These are phyloP conservation scores for Talaromyces sp. DNA, from an alignment of 2,329 filamentous ascomycete genomes.

Conservation along the genomic window DNA sequence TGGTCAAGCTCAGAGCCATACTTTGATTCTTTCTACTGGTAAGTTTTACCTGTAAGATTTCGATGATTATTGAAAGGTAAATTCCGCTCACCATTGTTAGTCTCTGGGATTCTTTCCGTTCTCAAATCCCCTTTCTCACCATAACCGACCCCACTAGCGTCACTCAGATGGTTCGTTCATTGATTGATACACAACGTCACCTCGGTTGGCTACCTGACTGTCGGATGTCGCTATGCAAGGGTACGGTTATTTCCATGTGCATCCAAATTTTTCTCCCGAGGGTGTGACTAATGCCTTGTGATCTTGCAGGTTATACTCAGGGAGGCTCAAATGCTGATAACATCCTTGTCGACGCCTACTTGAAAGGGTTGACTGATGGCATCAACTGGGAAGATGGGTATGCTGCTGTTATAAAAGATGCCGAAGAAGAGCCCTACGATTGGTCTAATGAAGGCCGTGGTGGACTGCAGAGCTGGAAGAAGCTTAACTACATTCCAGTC, in stretches of 20 bases:
- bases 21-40: slow-evolving; percentile 75
- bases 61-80: not conserved
- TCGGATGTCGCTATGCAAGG: slow-evolving; percentile 70
- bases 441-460: slow-evolving; percentile 72
- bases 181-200: slow-evolving; percentile 72
- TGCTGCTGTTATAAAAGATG: slow-evolving; percentile 69
- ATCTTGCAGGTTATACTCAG: slow-evolving; percentile 64
- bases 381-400: slow-evolving; percentile 71
- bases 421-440: slow-evolving; percentile 68
- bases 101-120: slow-evolving; percentile 71
- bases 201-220: slow-evolving; percentile 74
- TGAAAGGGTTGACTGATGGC: slow-evolving; percentile 65
- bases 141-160: slow-evolving; percentile 66
- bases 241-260: slow-evolving; percentile 11
- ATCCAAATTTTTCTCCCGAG: not conserved
- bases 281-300: not conserved
- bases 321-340: slow-evolving; percentile 73
- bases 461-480: slow-evolving; percentile 71
- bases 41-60: slow-evolving; percentile 14
- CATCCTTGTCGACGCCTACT: slow-evolving; percentile 66
- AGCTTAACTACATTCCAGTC: slow-evolving; percentile 69
- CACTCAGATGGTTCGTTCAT: slow-evolving; percentile 66
- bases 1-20: slow-evolving; percentile 69
- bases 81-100: slow-evolving; percentile 24
- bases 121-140: slow-evolving; percentile 69